Evolutionary conservation across 768 basidiomycete genomes (phyloP), one percentile per base, ranked within the genome.

Genomic region (Lactifluus pinguis): DNA sequence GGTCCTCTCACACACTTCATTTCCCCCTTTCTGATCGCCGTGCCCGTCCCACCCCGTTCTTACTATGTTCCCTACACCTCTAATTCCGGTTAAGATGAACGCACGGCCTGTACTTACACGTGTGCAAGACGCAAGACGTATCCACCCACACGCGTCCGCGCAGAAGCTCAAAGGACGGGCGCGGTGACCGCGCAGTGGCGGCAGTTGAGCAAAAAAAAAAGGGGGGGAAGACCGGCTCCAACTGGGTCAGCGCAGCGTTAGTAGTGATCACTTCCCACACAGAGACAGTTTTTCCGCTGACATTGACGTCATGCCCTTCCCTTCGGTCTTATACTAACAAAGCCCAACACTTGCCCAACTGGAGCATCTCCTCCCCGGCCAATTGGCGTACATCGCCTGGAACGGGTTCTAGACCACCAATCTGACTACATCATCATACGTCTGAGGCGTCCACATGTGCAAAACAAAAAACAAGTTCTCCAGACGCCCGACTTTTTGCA

Each of bases 401-500:
- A 32, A 36, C 14, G 30, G 21, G 55, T 48, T 56, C 55, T 56
- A 56, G 55, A 17, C 55, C 55, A 38, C 21, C 34, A 55, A 9
- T 6, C 52, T 17, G 17, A 51, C 50, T 14, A 5, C 50, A 41
- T 53, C 52, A 29, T 15, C 52, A 17, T 13, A 49, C 57, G 57
- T 58, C 49, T 25, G 50, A 51, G 57, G 49, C 49, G 42, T 21
- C 57, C 57, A 58, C 57, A 49, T 51, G 57, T 30, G 13, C 21
- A 47, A 21, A 10, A 47, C 8, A 14, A 9, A 47, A 21, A 10
- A 47, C 1, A 25, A 25, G 4, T 21, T 45, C n/a, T 45, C 17
- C 42, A 25, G 29, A 17, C 47, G 29, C 38, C 48, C 47, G 17
- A 49, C 32, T 25, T 38, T 39, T 21, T 49, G 49, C 34, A n/a